These are phyloP conservation scores for Noccaea bulbosa DNA, from an alignment of 345 rosid species.

Conservation along the genomic window DNA sequence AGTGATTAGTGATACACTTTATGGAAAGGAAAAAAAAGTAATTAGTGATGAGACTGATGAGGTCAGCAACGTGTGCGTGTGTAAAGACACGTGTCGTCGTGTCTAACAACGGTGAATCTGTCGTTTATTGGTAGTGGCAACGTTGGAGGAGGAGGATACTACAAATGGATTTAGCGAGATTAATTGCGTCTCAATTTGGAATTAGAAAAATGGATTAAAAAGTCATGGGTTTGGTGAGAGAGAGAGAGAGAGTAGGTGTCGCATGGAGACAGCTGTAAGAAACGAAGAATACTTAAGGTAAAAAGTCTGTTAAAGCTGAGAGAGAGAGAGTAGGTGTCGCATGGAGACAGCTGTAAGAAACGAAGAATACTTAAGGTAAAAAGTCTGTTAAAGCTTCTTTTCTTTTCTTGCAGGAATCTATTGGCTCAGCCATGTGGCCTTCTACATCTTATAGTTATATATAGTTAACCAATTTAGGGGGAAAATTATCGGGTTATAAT, in stretches of 20 bases:
- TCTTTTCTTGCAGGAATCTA: not conserved
- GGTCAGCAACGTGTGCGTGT: conserved; percentile 23
- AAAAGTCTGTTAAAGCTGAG: not conserved
- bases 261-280: conserved; percentile 35
- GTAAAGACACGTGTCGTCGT: conserved; percentile 20
- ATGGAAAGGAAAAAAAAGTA: not conserved
- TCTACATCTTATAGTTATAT: not conserved
- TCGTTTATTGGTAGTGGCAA: conserved; percentile 33
- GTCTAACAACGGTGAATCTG: conserved; percentile 25
- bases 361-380: not conserved
- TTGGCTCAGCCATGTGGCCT: conserved; percentile 23
- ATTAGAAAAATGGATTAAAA: not conserved
- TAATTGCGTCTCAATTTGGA: not conserved
- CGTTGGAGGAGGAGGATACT: no score
- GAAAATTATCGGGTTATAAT: no score
- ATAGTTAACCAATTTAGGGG: conserved; percentile 9
- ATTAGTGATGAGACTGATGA: conserved; percentile 1
- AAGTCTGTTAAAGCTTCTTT: not conserved
- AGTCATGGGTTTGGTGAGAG: conserved; percentile 36
- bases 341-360: conserved; percentile 33
- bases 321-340: conserved; percentile 23
- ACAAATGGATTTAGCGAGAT: not conserved
- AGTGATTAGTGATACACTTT: not conserved
- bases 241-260: conserved; percentile 23
- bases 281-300: not conserved